phyloP scores from a whole-genome alignment of 2,329 filamentous ascomycete species.

The Thermothelomyces thermophilus region DNA sequence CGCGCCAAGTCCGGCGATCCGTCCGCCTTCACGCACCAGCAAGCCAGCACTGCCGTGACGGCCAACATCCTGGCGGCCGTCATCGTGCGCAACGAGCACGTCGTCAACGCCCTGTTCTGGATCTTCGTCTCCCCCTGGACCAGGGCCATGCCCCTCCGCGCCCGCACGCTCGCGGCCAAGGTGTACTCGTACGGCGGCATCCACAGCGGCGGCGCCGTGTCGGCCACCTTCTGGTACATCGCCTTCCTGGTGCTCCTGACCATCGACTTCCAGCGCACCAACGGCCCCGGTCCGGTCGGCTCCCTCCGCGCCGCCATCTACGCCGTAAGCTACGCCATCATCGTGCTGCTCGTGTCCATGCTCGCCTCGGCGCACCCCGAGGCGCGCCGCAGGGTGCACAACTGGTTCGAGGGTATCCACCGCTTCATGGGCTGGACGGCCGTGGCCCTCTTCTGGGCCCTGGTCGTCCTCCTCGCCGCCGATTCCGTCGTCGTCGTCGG shows the following conservation, averaged over 20 bases:
- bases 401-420: constrained; percentile 33
- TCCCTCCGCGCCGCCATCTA: too few relatives aligned
- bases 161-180: constrained; percentile 43
- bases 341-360: constrained; percentile 27
- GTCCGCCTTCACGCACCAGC: constrained; percentile 15
- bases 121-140: constrained; percentile 33
- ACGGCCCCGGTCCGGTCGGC: too few relatives aligned
- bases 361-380: constrained; percentile 28
- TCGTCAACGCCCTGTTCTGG: constrained; percentile 46
- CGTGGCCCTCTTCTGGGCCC: constrained; percentile 53
- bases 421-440: constrained; percentile 32
- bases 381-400: constrained; percentile 28
- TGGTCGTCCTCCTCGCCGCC: constrained; percentile 50
- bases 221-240: constrained; percentile 42
- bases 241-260: constrained; percentile 31
- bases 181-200: constrained; percentile 49
- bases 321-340: constrained; percentile 26
- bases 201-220: constrained; percentile 46
- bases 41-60: constrained; percentile 25
- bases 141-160: constrained; percentile 32
- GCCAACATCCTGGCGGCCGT: constrained; percentile 41
- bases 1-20: too few relatives aligned
- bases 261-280: too few relatives aligned
- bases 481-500: constrained; percentile 33
- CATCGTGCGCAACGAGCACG: constrained; percentile 44